Evolutionary conservation across 2,329 filamentous ascomycete species (phyloP), one percentile per base, ranked within the genome.

Genomic region (Cladosporium sp.): DNA sequence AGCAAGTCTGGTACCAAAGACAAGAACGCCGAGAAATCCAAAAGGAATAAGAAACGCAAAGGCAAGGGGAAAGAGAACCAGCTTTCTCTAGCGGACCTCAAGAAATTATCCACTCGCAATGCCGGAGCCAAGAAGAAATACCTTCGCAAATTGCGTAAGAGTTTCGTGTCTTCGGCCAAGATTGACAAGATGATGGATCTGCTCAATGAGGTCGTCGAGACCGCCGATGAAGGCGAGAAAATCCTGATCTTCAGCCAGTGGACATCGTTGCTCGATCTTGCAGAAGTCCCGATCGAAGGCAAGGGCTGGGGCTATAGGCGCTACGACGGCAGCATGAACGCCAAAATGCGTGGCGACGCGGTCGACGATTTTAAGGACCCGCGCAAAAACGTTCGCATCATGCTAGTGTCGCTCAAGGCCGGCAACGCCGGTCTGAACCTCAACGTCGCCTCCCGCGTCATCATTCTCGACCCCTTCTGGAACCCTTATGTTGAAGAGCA

Each of bases 401-500:
- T 94, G 81, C 79, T 94, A 3, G 83, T 92, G 2, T 91, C 88
- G 1, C 78, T 93, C 49, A 90, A 90, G 66, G 89, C 90, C 1
- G 90, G 90, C 34, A 93, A 93, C 65, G 86, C 91, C 0, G 92
- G 92, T 1, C 81, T 97, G 45, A 97, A 97, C 68, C 80, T 97
- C 20, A 90, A 88, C 37, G 84, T 85, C 17, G 92, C 91, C 0
- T 90, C 86, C 1, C 87, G 91, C 62, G 90, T 96, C 64, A 90
- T 97, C 71, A 89, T 96, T 62, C 85, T 96, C 68, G 91, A 96
- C 69, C 91, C 91, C 0, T 96, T 95, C 75, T 96, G 91, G 90
- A 97, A 96, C 62, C 92, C 91, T 0, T 96, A 88, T 69, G 88
- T 95, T 49, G 92, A 96, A 74, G 90, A 91, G 73, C 92, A 97